Base-by-base conservation (phyloP, 2,329 filamentous ascomycete genomes). In the Penicillium sp. region DNA sequence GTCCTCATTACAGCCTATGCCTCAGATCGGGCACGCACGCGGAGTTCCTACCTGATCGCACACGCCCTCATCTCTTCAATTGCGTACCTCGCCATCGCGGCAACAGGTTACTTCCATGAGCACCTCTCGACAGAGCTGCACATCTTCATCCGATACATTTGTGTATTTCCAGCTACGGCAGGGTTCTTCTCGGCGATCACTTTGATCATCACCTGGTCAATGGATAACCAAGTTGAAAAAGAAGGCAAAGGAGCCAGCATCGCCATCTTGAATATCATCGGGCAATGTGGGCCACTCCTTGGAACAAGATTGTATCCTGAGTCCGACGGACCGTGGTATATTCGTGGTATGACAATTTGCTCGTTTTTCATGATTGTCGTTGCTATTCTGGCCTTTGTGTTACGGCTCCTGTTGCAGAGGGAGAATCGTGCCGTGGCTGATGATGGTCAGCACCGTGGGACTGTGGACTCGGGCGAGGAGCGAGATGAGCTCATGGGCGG, bases 131-230 rank as follows among this genome's bases (percentile, higher is more conserved):
- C 64, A 18, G 51, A 63, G 7, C 37, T 69, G 3, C 71, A 75
- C 47, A 69, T 67, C 36, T 60, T 69, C 27, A 73, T 78, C 49
- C 72, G 90, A 15, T 96, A 96, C 65, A 62, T 87, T 5, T 88
- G 86, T 49, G 80, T 96, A 7, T 96, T 88, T 68, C 90, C 90
- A 0, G 90, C 91, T 2, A 83, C 86, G 2, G 77, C 85, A 1
- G 91, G 91, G 3, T 94, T 96, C 73, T 93, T 96, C 77, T 86
- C 83, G 53, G 88, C 90, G 17, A 88, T 96, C 51, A 91, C 90
- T 0, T 80, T 96, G 26, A 87, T 92, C 60, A 89, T 96, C 50
- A 88, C 90, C 1, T 96, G 91, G 91, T 90, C 84, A 29, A 83
- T 96, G 65, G 95, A 96, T 67, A 96, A 96, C 70, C 89, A 94